These are phyloP conservation scores for Coprinellus micaceus DNA, from an alignment of 768 basidiomycete species.

Conservation along the genomic window DNA sequence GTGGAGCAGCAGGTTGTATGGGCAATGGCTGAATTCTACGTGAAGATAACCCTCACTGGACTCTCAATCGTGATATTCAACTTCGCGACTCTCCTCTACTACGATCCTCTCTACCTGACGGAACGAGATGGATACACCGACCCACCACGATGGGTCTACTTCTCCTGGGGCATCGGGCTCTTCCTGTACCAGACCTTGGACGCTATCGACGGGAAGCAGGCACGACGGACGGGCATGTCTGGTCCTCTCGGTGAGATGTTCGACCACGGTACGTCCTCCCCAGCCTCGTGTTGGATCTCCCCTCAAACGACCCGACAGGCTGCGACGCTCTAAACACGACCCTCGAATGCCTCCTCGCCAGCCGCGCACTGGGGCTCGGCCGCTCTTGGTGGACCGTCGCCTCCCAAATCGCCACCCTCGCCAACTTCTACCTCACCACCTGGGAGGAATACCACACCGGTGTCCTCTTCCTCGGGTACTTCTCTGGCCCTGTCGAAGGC, in stretches of 20 bases:
- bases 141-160: constrained; percentile 86
- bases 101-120: constrained; percentile 74
- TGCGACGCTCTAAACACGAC: constrained; percentile 96
- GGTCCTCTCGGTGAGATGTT: constrained; percentile 97
- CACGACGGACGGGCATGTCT: constrained; percentile 93
- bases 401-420: constrained; percentile 71
- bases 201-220: constrained; percentile 93
- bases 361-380: constrained; percentile 85
- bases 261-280: constrained; percentile 82
- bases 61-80: constrained; percentile 79
- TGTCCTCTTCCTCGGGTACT: constrained; percentile 83
- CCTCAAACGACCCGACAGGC: no score
- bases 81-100: constrained; percentile 77
- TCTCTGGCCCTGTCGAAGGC: constrained; percentile 96
- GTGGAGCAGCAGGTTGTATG: constrained; percentile 22
- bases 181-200: constrained; percentile 91
- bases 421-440: constrained; percentile 79
- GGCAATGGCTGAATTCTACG: constrained; percentile 4
- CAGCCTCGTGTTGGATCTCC: no score
- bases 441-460: constrained; percentile 91
- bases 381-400: constrained; percentile 97
- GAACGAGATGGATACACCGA: constrained; percentile 59
- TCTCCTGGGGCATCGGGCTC: constrained; percentile 87
- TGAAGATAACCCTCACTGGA: constrained; percentile 85
- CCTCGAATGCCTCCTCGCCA: constrained; percentile 83